Percentiles rank a stretch among this genome's conserved stretches.
phyloP scores from a whole-genome alignment of 2,329 filamentous ascomycete genomes.

The Monilinia laxa region DNA sequence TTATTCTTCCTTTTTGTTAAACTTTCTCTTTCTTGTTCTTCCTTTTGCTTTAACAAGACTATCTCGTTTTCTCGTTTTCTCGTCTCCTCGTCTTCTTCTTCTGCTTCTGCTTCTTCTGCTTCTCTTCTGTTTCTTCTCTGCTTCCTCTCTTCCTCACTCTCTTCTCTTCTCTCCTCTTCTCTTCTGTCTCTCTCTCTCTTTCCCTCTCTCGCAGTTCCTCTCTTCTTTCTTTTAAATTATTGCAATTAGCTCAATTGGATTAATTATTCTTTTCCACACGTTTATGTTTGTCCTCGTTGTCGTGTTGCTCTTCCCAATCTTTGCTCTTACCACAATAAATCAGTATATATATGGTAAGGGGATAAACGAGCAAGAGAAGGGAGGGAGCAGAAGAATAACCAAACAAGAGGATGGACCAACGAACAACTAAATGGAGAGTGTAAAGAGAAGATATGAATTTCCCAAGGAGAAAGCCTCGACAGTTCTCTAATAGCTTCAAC shows the following conservation, averaged over 20 bases:
- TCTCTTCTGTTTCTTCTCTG: background rate
- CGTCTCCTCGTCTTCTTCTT: background rate
- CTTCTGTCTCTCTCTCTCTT: background rate
- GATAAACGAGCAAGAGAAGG: background rate
- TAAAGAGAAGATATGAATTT: too few species aligned
- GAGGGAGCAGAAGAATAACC: background rate
- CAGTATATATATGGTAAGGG: slow-evolving; percentile 6
- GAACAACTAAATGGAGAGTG: background rate
- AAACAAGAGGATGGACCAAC: too few species aligned
- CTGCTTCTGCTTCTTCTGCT: background rate
- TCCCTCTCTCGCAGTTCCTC: background rate
- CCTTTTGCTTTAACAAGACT: background rate
- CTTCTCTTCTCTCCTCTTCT: background rate
- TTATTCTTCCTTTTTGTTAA: background rate
- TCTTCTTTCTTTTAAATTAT: background rate
- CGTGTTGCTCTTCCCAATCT: background rate
- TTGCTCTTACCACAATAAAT: background rate
- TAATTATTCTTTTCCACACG: too few species aligned
- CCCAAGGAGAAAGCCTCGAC: too few species aligned
- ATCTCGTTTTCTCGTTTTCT: background rate
- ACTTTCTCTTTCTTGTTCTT: background rate
- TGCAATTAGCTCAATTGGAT: background rate
- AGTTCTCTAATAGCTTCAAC: too few species aligned
- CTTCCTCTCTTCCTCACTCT: background rate
- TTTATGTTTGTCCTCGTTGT: background rate